Evolutionary conservation across 139 green algal species (phyloP).

Genomic region (Chlorella ohadii): DNA sequence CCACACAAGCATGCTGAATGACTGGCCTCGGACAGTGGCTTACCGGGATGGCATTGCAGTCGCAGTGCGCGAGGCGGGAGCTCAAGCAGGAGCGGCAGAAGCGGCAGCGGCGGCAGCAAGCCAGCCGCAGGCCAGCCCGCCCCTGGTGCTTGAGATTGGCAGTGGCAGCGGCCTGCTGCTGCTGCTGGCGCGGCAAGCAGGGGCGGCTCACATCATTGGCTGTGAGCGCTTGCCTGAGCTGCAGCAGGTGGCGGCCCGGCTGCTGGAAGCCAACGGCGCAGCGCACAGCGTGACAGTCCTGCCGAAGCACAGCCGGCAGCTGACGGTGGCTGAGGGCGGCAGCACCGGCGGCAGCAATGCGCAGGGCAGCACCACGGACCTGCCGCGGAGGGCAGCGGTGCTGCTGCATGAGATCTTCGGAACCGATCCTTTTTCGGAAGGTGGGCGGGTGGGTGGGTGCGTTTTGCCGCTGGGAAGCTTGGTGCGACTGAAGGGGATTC

Average conservation of each 20-base stretch:
- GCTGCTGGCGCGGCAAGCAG: conserved; percentile 10
- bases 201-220: neutral
- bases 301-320: neutral
- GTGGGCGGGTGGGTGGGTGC: neutral
- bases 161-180: conserved; percentile 20
- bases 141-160: conserved; percentile 14
- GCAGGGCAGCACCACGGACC: neutral
- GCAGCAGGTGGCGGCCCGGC: neutral
- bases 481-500: too few species aligned
- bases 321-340: neutral
- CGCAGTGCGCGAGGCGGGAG: neutral
- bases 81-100: too few species aligned
- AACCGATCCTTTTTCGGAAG: conserved; percentile 7
- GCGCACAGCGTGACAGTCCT: conserved; percentile 1
- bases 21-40: neutral
- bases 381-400: neutral
- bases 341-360: neutral
- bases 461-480: too few species aligned
- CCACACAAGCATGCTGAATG: conserved; percentile 3
- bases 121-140: neutral
- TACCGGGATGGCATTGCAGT: conserved; percentile 9
- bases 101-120: neutral
- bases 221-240: conserved; percentile 16
- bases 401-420: conserved; percentile 13
- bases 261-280: conserved; percentile 1